phyloP scores from a whole-genome alignment of 169 alveolate species.

The Besnoitia besnoiti region DNA sequence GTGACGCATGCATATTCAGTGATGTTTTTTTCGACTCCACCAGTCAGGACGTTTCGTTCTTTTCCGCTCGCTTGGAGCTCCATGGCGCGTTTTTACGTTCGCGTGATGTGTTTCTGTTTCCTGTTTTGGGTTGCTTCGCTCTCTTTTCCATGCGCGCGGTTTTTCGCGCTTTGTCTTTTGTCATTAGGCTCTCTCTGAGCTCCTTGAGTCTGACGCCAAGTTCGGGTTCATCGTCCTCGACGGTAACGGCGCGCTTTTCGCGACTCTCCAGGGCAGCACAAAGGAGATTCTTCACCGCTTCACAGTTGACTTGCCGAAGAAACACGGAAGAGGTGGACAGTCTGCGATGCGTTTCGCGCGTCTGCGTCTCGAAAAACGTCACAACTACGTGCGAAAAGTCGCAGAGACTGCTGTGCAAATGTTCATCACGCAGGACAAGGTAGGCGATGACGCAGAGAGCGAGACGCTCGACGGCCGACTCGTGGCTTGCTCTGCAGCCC shows the following conservation, averaged over 20 bases:
- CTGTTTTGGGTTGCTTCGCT: not conserved
- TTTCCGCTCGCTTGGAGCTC: not conserved
- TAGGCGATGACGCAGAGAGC: conserved; percentile 73
- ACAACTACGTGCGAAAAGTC: conserved; percentile 97
- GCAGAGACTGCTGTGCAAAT: conserved; percentile 96
- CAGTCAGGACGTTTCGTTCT: not conserved
- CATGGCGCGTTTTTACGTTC: not conserved
- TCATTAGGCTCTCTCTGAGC: conserved; percentile 77
- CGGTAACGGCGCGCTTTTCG: conserved; percentile 97
- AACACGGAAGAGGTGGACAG: conserved; percentile 99
- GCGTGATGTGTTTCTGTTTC: not conserved
- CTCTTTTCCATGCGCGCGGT: not conserved
- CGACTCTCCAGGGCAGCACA: conserved; percentile 94
- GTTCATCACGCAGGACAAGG: conserved; percentile 96
- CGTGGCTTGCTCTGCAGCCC: not conserved
- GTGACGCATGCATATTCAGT: no score
- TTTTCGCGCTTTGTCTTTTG: not conserved
- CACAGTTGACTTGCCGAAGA: conserved; percentile 97
- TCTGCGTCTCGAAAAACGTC: conserved; percentile 98
- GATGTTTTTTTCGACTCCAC: no score
- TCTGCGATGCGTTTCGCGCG: conserved; percentile 99
- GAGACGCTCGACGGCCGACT: not conserved
- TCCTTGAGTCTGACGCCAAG: conserved; percentile 93
- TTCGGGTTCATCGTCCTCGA: conserved; percentile 98
- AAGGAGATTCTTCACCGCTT: conserved; percentile 85